Evolutionary conservation across 2,329 filamentous ascomycete genomes (phyloP).

Genomic region (Tolypocladium inflatum): DNA sequence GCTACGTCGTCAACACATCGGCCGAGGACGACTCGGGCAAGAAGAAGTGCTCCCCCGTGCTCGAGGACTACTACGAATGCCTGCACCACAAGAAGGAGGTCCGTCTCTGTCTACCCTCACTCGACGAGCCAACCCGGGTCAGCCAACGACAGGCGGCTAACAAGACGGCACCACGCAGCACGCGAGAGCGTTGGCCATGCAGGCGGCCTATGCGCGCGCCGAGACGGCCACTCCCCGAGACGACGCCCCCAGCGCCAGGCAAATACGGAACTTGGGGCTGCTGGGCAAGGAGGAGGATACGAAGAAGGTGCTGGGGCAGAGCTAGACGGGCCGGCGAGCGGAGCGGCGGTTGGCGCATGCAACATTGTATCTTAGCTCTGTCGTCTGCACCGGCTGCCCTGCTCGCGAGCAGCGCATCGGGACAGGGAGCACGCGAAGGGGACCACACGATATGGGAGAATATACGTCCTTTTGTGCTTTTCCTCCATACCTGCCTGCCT

Average conservation of each 20-base stretch:
- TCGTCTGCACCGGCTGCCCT: background rate
- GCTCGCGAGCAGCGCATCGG: background rate
- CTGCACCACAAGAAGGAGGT: slow-evolving; percentile 99
- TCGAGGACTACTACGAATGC: slow-evolving; percentile 99
- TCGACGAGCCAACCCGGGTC: background rate
- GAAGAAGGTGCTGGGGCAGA: slow-evolving; percentile 43
- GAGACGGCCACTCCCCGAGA: slow-evolving; percentile 68
- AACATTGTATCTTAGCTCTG: background rate
- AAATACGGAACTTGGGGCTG: slow-evolving; percentile 81
- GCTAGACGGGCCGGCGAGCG: slow-evolving; percentile 8
- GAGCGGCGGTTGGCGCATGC: background rate
- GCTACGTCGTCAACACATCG: slow-evolving; percentile 90
- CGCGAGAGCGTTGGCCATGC: slow-evolving; percentile 67
- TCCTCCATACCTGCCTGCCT: background rate
- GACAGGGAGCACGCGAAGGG: background rate
- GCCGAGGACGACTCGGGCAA: slow-evolving; percentile 71
- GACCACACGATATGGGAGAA: background rate
- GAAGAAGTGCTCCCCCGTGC: slow-evolving; percentile 72
- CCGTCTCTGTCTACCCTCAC: slow-evolving; percentile 16
- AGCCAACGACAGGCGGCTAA: background rate
- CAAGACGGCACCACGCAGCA: slow-evolving; percentile 41
- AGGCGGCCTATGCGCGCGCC: slow-evolving; percentile 75
- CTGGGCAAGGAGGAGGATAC: slow-evolving; percentile 77
- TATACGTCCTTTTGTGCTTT: background rate
- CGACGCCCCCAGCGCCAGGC: slow-evolving; percentile 69